phyloP scores from a whole-genome alignment of 192 early-diverging fungal species.

The Paraglomus brasilianum region DNA sequence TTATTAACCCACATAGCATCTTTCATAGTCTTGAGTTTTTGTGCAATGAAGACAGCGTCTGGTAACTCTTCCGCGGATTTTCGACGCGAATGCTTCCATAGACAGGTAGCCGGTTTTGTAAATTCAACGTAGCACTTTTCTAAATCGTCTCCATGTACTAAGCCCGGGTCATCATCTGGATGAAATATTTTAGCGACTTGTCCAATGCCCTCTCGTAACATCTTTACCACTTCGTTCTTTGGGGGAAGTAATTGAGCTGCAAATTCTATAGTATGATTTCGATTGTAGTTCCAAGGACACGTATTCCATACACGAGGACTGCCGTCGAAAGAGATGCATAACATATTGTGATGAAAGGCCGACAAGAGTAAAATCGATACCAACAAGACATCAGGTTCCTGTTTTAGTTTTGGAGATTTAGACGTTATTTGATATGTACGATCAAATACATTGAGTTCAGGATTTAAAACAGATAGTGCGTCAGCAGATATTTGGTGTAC shows the following conservation, averaged over 20 bases:
- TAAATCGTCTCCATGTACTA: neutral
- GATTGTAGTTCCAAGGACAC: slow-evolving; percentile 25
- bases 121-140: slow-evolving; percentile 34
- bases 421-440: slow-evolving; percentile 23
- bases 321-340: neutral
- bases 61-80: neutral
- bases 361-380: slow-evolving; percentile 25
- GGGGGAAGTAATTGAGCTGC: slow-evolving; percentile 19
- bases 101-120: slow-evolving; percentile 14
- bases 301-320: slow-evolving; percentile 3
- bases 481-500: slow-evolving; percentile 4
- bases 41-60: slow-evolving; percentile 30
- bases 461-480: slow-evolving; percentile 6
- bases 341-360: slow-evolving; percentile 33
- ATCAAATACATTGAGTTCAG: slow-evolving; percentile 34
- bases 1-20: slow-evolving; percentile 19
- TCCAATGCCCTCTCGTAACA: slow-evolving; percentile 30
- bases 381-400: slow-evolving; percentile 28
- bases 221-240: slow-evolving; percentile 14
- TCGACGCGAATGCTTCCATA: slow-evolving; percentile 29
- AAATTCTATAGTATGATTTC: slow-evolving; percentile 31
- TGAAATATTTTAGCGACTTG: slow-evolving; percentile 20
- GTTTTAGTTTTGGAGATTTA: neutral
- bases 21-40: slow-evolving; percentile 21
- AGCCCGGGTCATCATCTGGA: neutral